Conservation (phyloP, 768 basidiomycete species). For the Hydnum rufescens region DNA sequence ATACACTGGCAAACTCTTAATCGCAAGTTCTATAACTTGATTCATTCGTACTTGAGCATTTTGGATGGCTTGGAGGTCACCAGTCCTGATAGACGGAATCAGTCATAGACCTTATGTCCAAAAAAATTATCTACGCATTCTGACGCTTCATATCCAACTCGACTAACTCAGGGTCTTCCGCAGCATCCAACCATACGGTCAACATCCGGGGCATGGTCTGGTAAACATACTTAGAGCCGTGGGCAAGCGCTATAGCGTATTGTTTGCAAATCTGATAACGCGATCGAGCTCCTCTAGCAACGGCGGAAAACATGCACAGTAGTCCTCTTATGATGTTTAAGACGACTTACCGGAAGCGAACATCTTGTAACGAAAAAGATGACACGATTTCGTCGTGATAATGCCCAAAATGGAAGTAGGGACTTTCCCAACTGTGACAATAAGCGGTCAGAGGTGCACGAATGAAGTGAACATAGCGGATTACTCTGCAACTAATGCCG, state of each 20-base stretch:
- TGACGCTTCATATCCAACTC: background rate
- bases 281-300: background rate
- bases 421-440: slow-evolving; percentile 53
- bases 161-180: slow-evolving; percentile 30
- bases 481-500: slow-evolving; percentile 4
- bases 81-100: too few relatives aligned
- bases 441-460: background rate
- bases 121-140: too few relatives aligned
- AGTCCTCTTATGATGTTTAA: too few relatives aligned
- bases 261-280: slow-evolving; percentile 1
- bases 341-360: too few relatives aligned
- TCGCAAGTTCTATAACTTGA: slow-evolving; percentile 30
- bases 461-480: background rate
- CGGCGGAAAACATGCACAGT: too few relatives aligned
- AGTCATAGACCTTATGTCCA: too few relatives aligned
- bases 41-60: slow-evolving; percentile 28
- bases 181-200: slow-evolving; percentile 86
- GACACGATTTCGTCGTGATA: slow-evolving; percentile 49
- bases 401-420: slow-evolving; percentile 67
- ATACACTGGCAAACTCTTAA: slow-evolving; percentile 48
- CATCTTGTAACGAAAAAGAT: too few relatives aligned
- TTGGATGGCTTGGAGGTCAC: too few relatives aligned
- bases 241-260: slow-evolving; percentile 36
- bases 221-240: slow-evolving; percentile 89
- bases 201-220: slow-evolving; percentile 86